Conservation (phyloP, 169 alveolate genomes). For the Perkinsus marinus region DNA sequence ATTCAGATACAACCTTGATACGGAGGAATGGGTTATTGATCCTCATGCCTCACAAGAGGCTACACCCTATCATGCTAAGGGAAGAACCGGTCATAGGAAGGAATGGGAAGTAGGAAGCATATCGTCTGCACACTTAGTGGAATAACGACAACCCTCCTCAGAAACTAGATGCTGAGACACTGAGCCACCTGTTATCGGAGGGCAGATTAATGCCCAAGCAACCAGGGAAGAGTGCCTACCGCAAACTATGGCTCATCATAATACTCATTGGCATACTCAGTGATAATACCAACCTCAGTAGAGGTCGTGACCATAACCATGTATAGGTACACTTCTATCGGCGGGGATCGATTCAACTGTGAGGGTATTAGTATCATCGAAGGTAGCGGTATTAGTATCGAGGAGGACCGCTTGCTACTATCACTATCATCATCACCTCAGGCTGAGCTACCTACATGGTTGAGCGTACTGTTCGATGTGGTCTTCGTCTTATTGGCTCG, state of each 20-base stretch:
- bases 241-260: not conserved
- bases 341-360: not conserved
- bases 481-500: not conserved
- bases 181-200: not conserved
- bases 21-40: not conserved
- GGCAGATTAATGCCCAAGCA: not conserved
- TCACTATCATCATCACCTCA: not conserved
- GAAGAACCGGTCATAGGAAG: not conserved
- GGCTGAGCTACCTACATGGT: not conserved
- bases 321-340: not conserved
- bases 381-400: not conserved
- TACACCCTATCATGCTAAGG: not conserved
- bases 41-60: not conserved
- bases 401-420: not conserved
- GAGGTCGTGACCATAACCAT: not conserved
- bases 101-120: not conserved
- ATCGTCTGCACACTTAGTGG: too few relatives aligned
- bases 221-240: not conserved
- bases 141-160: too few relatives aligned
- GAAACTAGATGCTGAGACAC: not conserved
- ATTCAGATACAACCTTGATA: not conserved
- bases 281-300: not conserved
- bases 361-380: not conserved
- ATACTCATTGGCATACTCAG: not conserved
- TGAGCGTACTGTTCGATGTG: not conserved